These are phyloP conservation scores for Phragmites australis DNA, from an alignment of 176 grass and related monocot species.

Conservation along the genomic window DNA sequence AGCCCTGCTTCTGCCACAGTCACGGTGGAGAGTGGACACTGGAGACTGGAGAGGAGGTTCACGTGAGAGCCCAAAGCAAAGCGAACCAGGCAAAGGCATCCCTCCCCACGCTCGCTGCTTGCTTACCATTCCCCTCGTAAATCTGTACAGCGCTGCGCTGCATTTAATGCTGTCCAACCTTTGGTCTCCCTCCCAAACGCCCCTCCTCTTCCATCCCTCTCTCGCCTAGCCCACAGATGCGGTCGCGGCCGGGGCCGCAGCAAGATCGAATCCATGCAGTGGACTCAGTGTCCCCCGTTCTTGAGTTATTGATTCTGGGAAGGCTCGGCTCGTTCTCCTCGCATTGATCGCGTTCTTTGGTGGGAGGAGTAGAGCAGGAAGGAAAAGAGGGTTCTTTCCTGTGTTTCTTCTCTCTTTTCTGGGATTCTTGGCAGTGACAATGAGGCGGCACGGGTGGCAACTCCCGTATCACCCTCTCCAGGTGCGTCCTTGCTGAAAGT, in stretches of 20 bases:
- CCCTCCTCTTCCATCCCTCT: neutral
- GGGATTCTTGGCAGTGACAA: slow-evolving; percentile 30
- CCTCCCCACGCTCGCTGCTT: neutral
- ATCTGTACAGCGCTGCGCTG: slow-evolving; percentile 47
- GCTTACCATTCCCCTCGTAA: slow-evolving; percentile 31
- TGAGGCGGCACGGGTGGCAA: slow-evolving; percentile 98
- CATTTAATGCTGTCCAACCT: slow-evolving; percentile 50
- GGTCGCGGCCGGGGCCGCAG: neutral
- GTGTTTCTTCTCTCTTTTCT: slow-evolving; percentile 14
- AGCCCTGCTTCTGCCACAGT: slow-evolving; percentile 37
- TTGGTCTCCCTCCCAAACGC: slow-evolving; percentile 19
- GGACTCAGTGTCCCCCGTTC: neutral
- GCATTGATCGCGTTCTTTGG: slow-evolving; percentile 36
- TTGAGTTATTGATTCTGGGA: slow-evolving; percentile 16
- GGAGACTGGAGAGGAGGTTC: slow-evolving; percentile 22
- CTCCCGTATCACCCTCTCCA: slow-evolving; percentile 98
- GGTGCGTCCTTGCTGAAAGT: slow-evolving; percentile 41
- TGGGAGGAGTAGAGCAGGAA: neutral
- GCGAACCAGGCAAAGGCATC: neutral
- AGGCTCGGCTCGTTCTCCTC: neutral
- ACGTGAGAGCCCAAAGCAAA: slow-evolving; percentile 49
- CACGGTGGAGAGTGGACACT: slow-evolving; percentile 2
- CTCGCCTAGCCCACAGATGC: slow-evolving; percentile 21
- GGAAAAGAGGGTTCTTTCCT: neutral
- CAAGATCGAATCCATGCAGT: slow-evolving; percentile 34